These are phyloP conservation scores for Cryptococcus floricola DNA, from an alignment of 1,284 basidiomycete genomes.

Conservation along the genomic window DNA sequence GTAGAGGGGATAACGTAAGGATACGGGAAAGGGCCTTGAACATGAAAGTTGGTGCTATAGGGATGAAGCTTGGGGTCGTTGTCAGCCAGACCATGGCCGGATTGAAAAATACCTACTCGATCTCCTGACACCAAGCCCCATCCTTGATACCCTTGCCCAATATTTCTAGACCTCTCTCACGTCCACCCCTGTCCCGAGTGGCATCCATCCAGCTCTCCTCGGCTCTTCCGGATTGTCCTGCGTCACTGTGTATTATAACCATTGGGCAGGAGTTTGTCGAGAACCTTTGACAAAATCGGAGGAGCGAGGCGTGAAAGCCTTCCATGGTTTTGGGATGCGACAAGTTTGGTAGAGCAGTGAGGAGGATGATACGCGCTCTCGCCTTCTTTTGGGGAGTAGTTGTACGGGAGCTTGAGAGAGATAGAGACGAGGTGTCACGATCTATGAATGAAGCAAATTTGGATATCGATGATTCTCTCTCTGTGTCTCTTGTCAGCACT, in stretches of 20 bases:
- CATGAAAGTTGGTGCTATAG: constrained; percentile 81
- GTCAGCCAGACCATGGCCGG: constrained; percentile 1
- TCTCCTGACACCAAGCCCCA: constrained; percentile 65
- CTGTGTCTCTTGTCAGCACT: constrained; percentile 21
- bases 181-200: constrained; percentile 49
- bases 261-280: constrained; percentile 59
- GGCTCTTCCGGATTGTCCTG: constrained; percentile 66
- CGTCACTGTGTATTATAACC: constrained; percentile 78
- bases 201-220: constrained; percentile 51
- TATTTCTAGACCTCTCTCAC: constrained; percentile 52
- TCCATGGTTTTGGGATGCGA: constrained; percentile 67
- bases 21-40: constrained; percentile 70
- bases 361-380: constrained; percentile 59
- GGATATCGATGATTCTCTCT: constrained; percentile 62
- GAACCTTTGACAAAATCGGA: constrained; percentile 55
- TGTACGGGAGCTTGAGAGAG: constrained; percentile 45
- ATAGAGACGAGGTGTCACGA: constrained; percentile 62
- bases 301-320: constrained; percentile 70
- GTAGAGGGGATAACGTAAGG: constrained; percentile 54
- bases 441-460: constrained; percentile 76
- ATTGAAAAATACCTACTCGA: constrained; percentile 56
- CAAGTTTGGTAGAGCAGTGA: constrained; percentile 91
- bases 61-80: constrained; percentile 66
- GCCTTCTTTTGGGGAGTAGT: constrained; percentile 3
- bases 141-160: constrained; percentile 60